Percentiles rank a stretch among this genome's conserved stretches.
Conservation (phyloP, 495 filamentous ascomycete genomes). For the Astrocystis sublimbata region DNA sequence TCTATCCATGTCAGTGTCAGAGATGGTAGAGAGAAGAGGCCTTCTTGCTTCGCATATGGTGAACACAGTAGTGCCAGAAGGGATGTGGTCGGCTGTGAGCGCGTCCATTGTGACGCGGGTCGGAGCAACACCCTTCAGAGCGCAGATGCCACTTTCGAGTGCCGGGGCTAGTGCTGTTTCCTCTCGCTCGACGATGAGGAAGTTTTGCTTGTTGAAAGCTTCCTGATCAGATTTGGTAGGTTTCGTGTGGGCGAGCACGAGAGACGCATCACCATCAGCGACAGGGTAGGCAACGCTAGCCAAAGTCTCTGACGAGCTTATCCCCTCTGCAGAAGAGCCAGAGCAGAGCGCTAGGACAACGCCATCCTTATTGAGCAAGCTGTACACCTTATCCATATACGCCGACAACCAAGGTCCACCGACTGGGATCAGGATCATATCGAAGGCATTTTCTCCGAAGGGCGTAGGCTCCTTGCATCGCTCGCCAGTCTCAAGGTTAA, state of each 20-base stretch:
- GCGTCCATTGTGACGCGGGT: neutral
- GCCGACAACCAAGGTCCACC: neutral
- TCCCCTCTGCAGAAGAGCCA: too few relatives aligned
- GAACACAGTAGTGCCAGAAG: neutral
- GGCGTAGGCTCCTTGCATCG: neutral
- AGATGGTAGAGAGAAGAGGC: neutral
- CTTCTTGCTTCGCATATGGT: neutral
- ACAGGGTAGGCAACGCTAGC: too few relatives aligned
- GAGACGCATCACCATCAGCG: neutral
- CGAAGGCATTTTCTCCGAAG: neutral
- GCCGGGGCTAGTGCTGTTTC: neutral
- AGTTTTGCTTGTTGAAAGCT: neutral
- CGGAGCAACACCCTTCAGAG: neutral
- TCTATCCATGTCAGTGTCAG: conserved; percentile 32
- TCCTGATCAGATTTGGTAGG: neutral
- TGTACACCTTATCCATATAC: neutral
- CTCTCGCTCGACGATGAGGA: neutral
- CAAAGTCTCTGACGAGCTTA: too few relatives aligned
- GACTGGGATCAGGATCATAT: neutral
- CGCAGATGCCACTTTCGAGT: neutral
- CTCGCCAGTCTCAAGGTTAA: neutral
- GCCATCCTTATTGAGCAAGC: neutral
- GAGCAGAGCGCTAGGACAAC: neutral
- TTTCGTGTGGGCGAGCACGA: neutral
- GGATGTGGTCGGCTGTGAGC: neutral